Conservation (phyloP, 164 flowering plant genomes). For the Vitis labrusca region DNA sequence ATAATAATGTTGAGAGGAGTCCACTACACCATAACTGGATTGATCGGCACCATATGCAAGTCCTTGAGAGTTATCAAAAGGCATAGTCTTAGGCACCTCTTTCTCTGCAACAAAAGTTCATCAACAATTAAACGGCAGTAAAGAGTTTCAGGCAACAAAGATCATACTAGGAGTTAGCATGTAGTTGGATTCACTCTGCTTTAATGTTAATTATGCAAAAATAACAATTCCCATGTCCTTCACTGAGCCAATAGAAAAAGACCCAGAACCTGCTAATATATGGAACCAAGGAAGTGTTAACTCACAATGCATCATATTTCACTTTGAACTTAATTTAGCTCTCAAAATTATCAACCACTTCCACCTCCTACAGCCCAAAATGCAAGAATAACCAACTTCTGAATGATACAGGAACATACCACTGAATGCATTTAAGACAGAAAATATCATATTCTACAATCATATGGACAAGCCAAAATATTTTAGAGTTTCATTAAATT, state of each 20-base stretch:
- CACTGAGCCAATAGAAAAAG: background rate
- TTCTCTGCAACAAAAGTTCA: conserved; percentile 37
- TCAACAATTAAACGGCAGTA: background rate
- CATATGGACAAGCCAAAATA: background rate
- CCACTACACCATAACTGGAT: conserved; percentile 29
- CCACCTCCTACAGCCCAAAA: background rate
- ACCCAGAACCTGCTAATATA: background rate
- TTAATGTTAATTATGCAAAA: no score
- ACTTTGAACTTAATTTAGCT: background rate
- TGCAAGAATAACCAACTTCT: background rate
- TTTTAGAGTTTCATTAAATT: background rate
- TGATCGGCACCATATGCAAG: conserved; percentile 40
- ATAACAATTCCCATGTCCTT: background rate
- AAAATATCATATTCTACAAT: background rate
- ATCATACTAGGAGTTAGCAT: no score
- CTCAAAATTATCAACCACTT: background rate
- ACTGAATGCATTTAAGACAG: background rate
- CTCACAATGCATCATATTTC: background rate
- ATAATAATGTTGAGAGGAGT: conserved; percentile 51
- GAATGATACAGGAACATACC: background rate
- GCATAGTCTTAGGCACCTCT: conserved; percentile 28
- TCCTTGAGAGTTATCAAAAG: conserved; percentile 42
- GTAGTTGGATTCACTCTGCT: no score
- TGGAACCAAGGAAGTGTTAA: background rate
- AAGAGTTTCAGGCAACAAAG: no score